Evolutionary conservation across 345 rosid species (phyloP).

Genomic region (Pistacia atlantica): DNA sequence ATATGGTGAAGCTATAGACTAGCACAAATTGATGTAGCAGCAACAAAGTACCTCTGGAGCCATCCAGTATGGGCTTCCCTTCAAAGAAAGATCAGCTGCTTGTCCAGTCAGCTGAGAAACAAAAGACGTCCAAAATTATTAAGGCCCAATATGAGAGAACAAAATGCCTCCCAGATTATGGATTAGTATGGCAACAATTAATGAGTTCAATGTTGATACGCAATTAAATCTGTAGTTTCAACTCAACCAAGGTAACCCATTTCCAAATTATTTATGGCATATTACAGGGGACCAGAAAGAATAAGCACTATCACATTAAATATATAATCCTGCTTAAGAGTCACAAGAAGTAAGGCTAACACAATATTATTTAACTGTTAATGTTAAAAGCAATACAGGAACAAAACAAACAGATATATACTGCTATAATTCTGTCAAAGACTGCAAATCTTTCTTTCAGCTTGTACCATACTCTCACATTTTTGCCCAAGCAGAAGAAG

Average conservation of each 20-base stretch:
- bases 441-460: background rate
- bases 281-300: background rate
- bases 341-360: background rate
- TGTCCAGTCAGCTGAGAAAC: slow-evolving; percentile 80
- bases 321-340: background rate
- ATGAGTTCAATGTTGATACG: background rate
- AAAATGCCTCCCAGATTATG: background rate
- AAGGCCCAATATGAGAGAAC: slow-evolving; percentile 8
- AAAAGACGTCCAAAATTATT: slow-evolving; percentile 18
- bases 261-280: background rate
- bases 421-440: background rate
- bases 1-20: slow-evolving; percentile 9
- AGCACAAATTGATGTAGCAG: background rate
- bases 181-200: background rate
- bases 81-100: slow-evolving; percentile 84
- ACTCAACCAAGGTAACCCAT: background rate
- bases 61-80: slow-evolving; percentile 99
- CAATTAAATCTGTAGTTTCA: background rate
- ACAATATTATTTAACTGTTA: background rate
- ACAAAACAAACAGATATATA: background rate
- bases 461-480: background rate
- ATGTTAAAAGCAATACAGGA: background rate
- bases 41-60: slow-evolving; percentile 85
- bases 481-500: background rate
- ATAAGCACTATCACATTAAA: background rate